Evolutionary conservation across 352 stramenopile species (phyloP), one percentile per base, ranked within the genome.

Genomic region (Pythium myriotylum): DNA sequence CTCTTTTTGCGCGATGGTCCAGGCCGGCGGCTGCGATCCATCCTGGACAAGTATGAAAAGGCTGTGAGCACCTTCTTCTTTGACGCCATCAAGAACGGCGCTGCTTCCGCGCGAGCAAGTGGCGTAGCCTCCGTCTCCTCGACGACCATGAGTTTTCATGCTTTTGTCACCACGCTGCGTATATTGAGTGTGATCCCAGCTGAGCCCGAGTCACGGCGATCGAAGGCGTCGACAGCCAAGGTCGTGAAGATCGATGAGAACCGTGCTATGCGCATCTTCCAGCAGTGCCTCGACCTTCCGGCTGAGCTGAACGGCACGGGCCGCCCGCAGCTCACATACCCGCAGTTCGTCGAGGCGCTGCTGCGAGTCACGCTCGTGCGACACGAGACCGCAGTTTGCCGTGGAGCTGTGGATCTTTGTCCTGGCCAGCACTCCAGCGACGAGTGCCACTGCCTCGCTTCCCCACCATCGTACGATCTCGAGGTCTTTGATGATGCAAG

Each of bases 271-370:
- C 74, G 76, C 0, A 73, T 86, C 29, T 91, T 89, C 52, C 74
- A 87, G 12, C 81, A 75, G 23, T 89, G 79, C 47, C 65, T 91
- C 16, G 65, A 62, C 16, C 59, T 89, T 58, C 23, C 33, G 7
- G 33, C 51, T 13, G 59, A 67, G 43, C 20, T 52, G 16, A 63
- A n/a, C 23, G 20, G 14, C 20, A 50, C 12, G 32, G 43, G 17
- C n/a, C 23, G 24, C n/a, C 69, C 68, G 29, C 73, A 83, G 51
- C 49, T 81, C 46, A 69, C 62, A 23, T 73, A 78, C 37, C 50
- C 66, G 23, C 75, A 87, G 58, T 86, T 89, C 42, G 64, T 80
- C 13, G 81, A 89, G 39, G 77, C 76, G 23, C 54, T 85, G 26
- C 41, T 84, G 4, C 80, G 77, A 16, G 59, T 85, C 3, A 65